These are phyloP conservation scores for Hanseniaspora pseudoguilliermondii DNA, from an alignment of 805 yeast genomes.

Conservation along the genomic window DNA sequence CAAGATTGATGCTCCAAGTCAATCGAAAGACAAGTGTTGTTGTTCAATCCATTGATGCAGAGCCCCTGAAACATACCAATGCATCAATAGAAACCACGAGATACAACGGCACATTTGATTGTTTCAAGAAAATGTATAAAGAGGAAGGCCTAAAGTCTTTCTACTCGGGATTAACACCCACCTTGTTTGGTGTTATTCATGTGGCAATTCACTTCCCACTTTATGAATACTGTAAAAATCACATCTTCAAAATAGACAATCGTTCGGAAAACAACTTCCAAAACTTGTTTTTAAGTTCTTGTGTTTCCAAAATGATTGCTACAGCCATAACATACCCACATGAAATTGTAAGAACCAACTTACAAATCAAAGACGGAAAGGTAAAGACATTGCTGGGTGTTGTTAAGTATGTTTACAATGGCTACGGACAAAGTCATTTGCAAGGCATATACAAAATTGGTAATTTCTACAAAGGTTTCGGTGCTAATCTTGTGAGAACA, in stretches of 20 bases:
- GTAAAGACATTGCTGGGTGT: slow-evolving; percentile 17
- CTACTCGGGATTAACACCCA: slow-evolving; percentile 82
- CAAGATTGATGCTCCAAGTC: slow-evolving; percentile 81
- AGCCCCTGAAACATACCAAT: background rate
- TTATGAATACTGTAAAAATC: slow-evolving; percentile 62
- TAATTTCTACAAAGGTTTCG: slow-evolving; percentile 77
- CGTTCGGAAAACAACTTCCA: slow-evolving; percentile 21
- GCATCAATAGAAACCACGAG: slow-evolving; percentile 16
- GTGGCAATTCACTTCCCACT: slow-evolving; percentile 95
- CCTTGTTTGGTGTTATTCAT: slow-evolving; percentile 77
- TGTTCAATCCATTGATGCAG: slow-evolving; percentile 25
- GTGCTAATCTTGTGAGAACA: slow-evolving; percentile 74
- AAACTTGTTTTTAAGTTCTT: slow-evolving; percentile 52
- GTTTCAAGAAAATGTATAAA: slow-evolving; percentile 62
- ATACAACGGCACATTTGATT: slow-evolving; percentile 72
- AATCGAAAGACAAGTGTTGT: slow-evolving; percentile 22
- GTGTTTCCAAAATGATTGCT: slow-evolving; percentile 77
- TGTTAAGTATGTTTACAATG: slow-evolving; percentile 10
- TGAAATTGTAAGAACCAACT: slow-evolving; percentile 81
- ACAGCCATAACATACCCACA: slow-evolving; percentile 87
- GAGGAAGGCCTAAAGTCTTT: slow-evolving; percentile 72
- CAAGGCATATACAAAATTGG: slow-evolving; percentile 53
- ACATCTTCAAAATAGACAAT: slow-evolving; percentile 26
- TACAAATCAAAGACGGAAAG: slow-evolving; percentile 40
- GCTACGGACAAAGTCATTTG: slow-evolving; percentile 33